Percentiles rank a stretch among this genome's conserved stretches.
These are phyloP conservation scores for Acaromyces ingoldii DNA, from an alignment of 1,284 basidiomycete genomes.

Conservation along the genomic window DNA sequence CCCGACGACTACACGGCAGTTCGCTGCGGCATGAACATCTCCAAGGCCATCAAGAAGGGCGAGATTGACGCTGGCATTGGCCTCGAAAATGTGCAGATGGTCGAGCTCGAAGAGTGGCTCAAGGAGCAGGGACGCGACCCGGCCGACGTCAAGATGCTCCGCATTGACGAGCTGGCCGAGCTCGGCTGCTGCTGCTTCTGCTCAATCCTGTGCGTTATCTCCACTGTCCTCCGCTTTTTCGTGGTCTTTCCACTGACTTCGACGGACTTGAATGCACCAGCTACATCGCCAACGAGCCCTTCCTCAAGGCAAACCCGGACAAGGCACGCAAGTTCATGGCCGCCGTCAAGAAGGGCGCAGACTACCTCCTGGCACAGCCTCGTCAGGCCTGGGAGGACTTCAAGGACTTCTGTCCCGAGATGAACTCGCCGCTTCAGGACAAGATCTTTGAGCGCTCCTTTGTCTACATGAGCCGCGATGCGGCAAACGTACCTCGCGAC, in stretches of 20 bases:
- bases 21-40: slow-evolving; percentile 53
- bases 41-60: slow-evolving; percentile 51
- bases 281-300: slow-evolving; percentile 42
- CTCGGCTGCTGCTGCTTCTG: slow-evolving; percentile 53
- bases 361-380: slow-evolving; percentile 48
- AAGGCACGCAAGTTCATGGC: slow-evolving; percentile 52
- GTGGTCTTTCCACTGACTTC: too few species aligned
- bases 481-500: slow-evolving; percentile 34
- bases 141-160: slow-evolving; percentile 52
- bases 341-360: slow-evolving; percentile 52
- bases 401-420: slow-evolving; percentile 48
- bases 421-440: slow-evolving; percentile 48
- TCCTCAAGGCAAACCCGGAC: slow-evolving; percentile 46
- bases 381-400: slow-evolving; percentile 50
- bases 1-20: slow-evolving; percentile 52
- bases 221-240: too few species aligned
- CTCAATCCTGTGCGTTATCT: slow-evolving; percentile 46
- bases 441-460: slow-evolving; percentile 45
- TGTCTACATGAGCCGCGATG: slow-evolving; percentile 52
- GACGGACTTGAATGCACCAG: too few species aligned
- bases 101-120: slow-evolving; percentile 53
- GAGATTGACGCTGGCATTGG: slow-evolving; percentile 50
- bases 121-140: slow-evolving; percentile 45
- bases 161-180: slow-evolving; percentile 51
- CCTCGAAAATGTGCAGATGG: slow-evolving; percentile 52